These are phyloP conservation scores for Polysphondylium violaceum DNA, from an alignment of 78 protist genomes.

Conservation along the genomic window DNA sequence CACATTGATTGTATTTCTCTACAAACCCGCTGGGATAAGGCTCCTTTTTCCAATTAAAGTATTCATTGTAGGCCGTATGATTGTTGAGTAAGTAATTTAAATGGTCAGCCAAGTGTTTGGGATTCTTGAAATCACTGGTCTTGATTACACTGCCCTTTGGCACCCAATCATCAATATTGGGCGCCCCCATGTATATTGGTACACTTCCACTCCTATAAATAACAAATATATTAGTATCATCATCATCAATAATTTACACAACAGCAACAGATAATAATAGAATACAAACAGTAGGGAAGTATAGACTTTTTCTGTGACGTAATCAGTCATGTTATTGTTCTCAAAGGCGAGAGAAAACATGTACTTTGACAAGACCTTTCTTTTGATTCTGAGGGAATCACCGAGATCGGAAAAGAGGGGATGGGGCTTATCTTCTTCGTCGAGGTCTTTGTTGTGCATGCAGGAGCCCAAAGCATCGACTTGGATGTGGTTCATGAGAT, in stretches of 20 bases:
- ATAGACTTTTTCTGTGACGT: conserved; percentile 61
- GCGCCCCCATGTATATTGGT: conserved; percentile 76
- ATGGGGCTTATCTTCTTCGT: conserved; percentile 20
- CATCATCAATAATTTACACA: neutral
- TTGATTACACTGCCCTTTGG: conserved; percentile 44
- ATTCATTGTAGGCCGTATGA: conserved; percentile 53
- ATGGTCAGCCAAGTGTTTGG: conserved; percentile 45
- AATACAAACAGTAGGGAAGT: conserved; percentile 49
- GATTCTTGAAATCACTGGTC: conserved; percentile 68
- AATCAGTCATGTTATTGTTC: conserved; percentile 62
- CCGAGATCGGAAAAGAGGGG: conserved; percentile 49
- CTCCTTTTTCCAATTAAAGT: conserved; percentile 64
- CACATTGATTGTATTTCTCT: conserved; percentile 50
- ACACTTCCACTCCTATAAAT: conserved; percentile 64
- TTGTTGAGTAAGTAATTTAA: conserved; percentile 10
- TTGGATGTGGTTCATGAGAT: conserved; percentile 18
- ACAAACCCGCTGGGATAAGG: conserved; percentile 3
- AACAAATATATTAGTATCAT: neutral
- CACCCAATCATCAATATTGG: conserved; percentile 71
- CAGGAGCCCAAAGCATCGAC: conserved; percentile 66
- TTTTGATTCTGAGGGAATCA: conserved; percentile 34
- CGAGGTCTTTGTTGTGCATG: conserved; percentile 19
- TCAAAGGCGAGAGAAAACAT: conserved; percentile 51
- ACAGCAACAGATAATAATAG: neutral
- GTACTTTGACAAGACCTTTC: conserved; percentile 24